Conservation (phyloP, 176 grass and related monocot species). For the sorghum (Sorghum bicolor) region Sorghum_bicolor_NCBIv3 NC_012871.2:65798001-65798500, state of each 20-base stretch:
- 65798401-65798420: neutral
- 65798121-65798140: no score
- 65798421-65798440: no score
- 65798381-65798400: no score
- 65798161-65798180: no score
- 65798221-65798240: no score
- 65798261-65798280: neutral
- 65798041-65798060: neutral
- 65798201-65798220: no score
- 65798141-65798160: no score
- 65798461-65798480: neutral
- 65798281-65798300: neutral
- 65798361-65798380: neutral
- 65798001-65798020: neutral
- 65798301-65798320: slow-evolving; percentile 1
- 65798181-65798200: no score
- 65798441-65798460: neutral
- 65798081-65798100: neutral
- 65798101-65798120: neutral
- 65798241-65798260: no score
- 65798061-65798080: neutral
- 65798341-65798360: neutral
- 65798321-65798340: neutral
- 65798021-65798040: neutral
- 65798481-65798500: no score